phyloP scores from a whole-genome alignment of 1,139 yeast genomes.

The Blastobotrys serpentis region DNA sequence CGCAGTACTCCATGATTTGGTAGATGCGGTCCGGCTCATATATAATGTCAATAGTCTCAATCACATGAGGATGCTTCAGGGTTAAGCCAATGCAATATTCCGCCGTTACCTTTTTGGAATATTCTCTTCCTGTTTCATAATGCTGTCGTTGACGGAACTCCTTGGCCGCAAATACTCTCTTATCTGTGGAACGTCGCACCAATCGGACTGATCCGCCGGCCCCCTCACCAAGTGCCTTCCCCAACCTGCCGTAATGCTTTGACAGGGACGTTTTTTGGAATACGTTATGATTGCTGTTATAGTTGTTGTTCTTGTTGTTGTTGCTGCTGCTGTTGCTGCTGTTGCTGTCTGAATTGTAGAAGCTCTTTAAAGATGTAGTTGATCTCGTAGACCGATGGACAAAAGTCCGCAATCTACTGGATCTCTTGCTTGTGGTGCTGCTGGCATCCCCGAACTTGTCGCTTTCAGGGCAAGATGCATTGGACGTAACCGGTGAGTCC shows the following conservation, averaged over 20 bases:
- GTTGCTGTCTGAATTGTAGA: slow-evolving; percentile 8
- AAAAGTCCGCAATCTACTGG: slow-evolving; percentile 14
- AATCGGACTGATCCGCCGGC: slow-evolving; percentile 92
- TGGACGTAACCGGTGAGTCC: slow-evolving; percentile 14
- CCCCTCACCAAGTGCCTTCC: slow-evolving; percentile 90
- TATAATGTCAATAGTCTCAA: slow-evolving; percentile 87
- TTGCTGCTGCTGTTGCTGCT: slow-evolving; percentile 1
- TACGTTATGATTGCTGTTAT: slow-evolving; percentile 8
- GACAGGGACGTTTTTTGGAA: slow-evolving; percentile 47
- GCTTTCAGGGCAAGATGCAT: background rate
- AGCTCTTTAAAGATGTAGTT: slow-evolving; percentile 22
- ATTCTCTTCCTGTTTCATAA: slow-evolving; percentile 78
- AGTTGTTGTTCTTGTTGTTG: background rate
- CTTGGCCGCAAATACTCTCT: slow-evolving; percentile 81
- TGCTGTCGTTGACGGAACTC: slow-evolving; percentile 80
- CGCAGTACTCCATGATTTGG: slow-evolving; percentile 95
- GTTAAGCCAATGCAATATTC: slow-evolving; percentile 95
- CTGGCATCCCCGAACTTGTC: background rate
- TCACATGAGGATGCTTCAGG: slow-evolving; percentile 83
- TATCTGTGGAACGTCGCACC: slow-evolving; percentile 66
- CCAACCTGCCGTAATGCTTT: slow-evolving; percentile 76
- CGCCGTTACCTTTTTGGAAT: slow-evolving; percentile 90
- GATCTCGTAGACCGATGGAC: slow-evolving; percentile 22
- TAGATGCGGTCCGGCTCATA: slow-evolving; percentile 84
- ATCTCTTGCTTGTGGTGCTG: background rate